phyloP scores from a whole-genome alignment of 306 rosid species.

The Dalbergia cultrata region DNA sequence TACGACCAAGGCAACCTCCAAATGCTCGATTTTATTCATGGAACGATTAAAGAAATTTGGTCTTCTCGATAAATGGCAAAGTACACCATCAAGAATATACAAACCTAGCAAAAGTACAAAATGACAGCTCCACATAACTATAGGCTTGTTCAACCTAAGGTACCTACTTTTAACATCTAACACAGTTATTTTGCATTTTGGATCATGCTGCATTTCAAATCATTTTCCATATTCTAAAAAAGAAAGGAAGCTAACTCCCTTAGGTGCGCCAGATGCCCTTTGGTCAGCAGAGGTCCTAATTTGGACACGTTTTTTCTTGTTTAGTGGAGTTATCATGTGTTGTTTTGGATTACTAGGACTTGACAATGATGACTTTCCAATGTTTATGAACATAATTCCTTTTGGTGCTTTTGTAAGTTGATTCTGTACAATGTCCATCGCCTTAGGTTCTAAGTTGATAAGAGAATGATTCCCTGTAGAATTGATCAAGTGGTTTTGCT shows the following conservation, averaged over 20 bases:
- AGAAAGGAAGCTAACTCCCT: constrained; percentile 75
- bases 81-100: too few relatives aligned
- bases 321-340: constrained; percentile 41
- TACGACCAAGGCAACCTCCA: too few relatives aligned
- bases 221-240: constrained; percentile 32
- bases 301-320: constrained; percentile 47
- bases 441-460: constrained; percentile 44
- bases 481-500: constrained; percentile 44
- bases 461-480: constrained; percentile 44
- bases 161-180: too few relatives aligned
- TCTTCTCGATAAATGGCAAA: too few relatives aligned
- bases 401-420: constrained; percentile 50
- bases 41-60: too few relatives aligned
- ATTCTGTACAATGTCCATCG: constrained; percentile 40
- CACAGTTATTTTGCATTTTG: too few relatives aligned
- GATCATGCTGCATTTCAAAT: too few relatives aligned
- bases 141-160: too few relatives aligned
- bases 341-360: constrained; percentile 47
- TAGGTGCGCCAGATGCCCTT: constrained; percentile 55
- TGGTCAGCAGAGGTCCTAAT: constrained; percentile 38
- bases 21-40: too few relatives aligned
- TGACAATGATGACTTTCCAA: constrained; percentile 48
- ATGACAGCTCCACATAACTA: too few relatives aligned
- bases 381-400: constrained; percentile 66
- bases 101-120: too few relatives aligned